A percentile compares a stretch with the other conserved stretches of the same genome.
These are phyloP conservation scores for Saururus chinensis DNA, from an alignment of 164 flowering plant genomes.

Conservation along the genomic window DNA sequence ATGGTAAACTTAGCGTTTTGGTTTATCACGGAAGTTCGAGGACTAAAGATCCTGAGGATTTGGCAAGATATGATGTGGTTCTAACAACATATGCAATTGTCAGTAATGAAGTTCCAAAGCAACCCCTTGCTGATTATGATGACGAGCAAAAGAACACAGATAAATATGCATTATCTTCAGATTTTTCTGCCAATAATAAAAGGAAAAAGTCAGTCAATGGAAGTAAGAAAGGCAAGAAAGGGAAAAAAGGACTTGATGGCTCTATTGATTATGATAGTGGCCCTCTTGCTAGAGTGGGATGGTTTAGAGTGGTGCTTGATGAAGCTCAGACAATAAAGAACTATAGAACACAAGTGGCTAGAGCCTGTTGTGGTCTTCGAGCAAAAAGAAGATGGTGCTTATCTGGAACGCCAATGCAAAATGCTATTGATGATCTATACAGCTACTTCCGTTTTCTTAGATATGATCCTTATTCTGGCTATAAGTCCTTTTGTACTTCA, in stretches of 20 bases:
- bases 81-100: slow-evolving; percentile 92
- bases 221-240: slow-evolving; percentile 58
- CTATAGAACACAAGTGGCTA: slow-evolving; percentile 89
- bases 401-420: slow-evolving; percentile 98
- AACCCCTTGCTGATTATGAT: slow-evolving; percentile 71
- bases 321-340: slow-evolving; percentile 98
- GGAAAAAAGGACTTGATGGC: slow-evolving; percentile 37
- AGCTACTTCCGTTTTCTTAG: slow-evolving; percentile 95
- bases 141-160: slow-evolving; percentile 48
- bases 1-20: slow-evolving; percentile 56
- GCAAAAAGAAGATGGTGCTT: slow-evolving; percentile 98
- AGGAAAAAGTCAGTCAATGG: slow-evolving; percentile 36
- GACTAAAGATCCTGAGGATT: slow-evolving; percentile 64
- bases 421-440: slow-evolving; percentile 86
- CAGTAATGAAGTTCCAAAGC: slow-evolving; percentile 92
- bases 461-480: slow-evolving; percentile 71
- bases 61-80: slow-evolving; percentile 89
- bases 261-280: slow-evolving; percentile 48
- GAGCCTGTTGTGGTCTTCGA: slow-evolving; percentile 93
- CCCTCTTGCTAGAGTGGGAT: slow-evolving; percentile 72
- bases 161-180: slow-evolving; percentile 51
- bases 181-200: slow-evolving; percentile 49
- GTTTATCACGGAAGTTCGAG: slow-evolving; percentile 84
- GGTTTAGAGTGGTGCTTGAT: slow-evolving; percentile 90
- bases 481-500: slow-evolving; percentile 43